phyloP scores from a whole-genome alignment of 345 rosid genomes.

The Citrus hindsii region DNA sequence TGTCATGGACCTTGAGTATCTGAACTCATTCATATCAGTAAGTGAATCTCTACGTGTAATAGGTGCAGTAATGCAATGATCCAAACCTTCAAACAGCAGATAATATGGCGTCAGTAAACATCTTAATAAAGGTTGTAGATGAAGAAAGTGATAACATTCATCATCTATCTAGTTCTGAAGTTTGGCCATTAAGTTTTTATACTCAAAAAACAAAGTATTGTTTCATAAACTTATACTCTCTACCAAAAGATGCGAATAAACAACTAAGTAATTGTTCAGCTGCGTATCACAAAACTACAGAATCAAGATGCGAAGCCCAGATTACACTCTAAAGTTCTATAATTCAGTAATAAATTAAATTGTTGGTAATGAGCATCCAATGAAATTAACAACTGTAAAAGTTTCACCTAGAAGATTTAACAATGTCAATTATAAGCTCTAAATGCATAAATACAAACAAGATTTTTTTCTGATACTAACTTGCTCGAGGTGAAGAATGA shows the following conservation, averaged over 20 bases:
- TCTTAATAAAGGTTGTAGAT: neutral
- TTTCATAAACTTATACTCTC: neutral
- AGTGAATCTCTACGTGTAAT: constrained; percentile 28
- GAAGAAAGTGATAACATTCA: neutral
- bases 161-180: neutral
- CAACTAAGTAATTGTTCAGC: neutral
- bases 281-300: neutral
- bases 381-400: neutral
- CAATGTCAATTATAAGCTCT: neutral
- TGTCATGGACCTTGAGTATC: constrained; percentile 62
- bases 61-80: constrained; percentile 61
- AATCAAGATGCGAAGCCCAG: neutral
- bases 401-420: neutral
- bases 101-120: constrained; percentile 21
- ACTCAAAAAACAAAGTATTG: neutral
- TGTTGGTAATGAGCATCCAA: neutral
- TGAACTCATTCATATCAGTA: constrained; percentile 40
- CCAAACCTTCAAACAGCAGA: constrained; percentile 59
- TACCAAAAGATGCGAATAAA: neutral
- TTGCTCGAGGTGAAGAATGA: constrained; percentile 30
- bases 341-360: neutral
- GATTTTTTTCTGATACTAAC: constrained; percentile 31
- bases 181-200: neutral
- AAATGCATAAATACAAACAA: neutral
- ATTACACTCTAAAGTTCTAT: neutral